These are phyloP conservation scores for Adenanthera pavonina DNA, from an alignment of 306 rosid species.

Conservation along the genomic window DNA sequence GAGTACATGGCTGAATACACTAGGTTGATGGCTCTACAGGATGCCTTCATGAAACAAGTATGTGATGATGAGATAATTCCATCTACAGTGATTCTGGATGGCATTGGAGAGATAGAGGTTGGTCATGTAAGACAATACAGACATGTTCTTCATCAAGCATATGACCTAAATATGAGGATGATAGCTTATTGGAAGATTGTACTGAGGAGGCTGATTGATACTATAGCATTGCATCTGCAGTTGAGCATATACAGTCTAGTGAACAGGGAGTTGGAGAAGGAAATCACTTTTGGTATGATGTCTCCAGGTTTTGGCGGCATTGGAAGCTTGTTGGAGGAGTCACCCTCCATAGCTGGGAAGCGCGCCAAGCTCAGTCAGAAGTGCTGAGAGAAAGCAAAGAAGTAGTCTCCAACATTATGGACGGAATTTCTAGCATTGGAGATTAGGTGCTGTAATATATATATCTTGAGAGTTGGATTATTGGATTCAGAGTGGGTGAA, in stretches of 20 bases:
- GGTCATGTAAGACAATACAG: constrained; percentile 19
- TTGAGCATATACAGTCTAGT: constrained; percentile 40
- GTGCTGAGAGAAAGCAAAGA: constrained; percentile 52
- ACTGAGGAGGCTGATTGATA: background rate
- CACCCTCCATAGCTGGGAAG: constrained; percentile 49
- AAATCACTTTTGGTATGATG: constrained; percentile 39
- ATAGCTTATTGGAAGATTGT: background rate
- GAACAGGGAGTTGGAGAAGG: constrained; percentile 48
- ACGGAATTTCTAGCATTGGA: constrained; percentile 38
- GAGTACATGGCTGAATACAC: constrained; percentile 49
- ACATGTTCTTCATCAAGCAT: constrained; percentile 42
- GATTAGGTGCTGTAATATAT: background rate
- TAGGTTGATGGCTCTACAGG: constrained; percentile 36
- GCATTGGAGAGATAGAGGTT: constrained; percentile 45
- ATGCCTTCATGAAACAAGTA: constrained; percentile 11
- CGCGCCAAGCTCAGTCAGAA: constrained; percentile 43
- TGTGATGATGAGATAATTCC: background rate
- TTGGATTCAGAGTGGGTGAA: too few species aligned
- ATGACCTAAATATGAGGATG: constrained; percentile 51
- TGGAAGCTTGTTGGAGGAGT: constrained; percentile 61
- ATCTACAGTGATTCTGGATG: constrained; percentile 23
- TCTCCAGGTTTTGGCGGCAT: constrained; percentile 43
- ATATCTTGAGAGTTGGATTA: too few species aligned
- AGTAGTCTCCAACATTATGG: constrained; percentile 37
- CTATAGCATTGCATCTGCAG: constrained; percentile 50